Base-by-base conservation (phyloP, 2,329 filamentous ascomycete genomes). In the Penicillium psychrosexuale region DNA sequence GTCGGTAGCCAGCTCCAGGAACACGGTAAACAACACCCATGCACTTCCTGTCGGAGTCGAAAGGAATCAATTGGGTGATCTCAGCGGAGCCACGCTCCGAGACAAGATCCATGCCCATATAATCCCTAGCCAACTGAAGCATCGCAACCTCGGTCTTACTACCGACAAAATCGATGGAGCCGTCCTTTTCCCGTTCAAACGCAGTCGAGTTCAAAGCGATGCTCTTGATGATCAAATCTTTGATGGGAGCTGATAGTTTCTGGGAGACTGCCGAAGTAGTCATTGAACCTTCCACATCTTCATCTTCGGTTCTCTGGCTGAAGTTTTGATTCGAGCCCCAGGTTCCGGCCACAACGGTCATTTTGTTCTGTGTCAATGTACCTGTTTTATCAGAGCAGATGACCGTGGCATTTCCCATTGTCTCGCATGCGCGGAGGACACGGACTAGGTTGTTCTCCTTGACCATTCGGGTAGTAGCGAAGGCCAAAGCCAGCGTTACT, bases 331-430 rank as follows among this genome's bases (percentile, higher is more conserved):
- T 77, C 13, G 80, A 80, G 30, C 87, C 87, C 38, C 90, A 73
- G 5, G 86, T 85, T 7, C 87, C 88, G 27, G 88, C 85, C 30
- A 91, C 88, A 1, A 91, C 87, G 0, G 85, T 88, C 86, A 89
- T 89, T 70, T 85, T 84, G 67, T 89, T 89, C 55, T 88, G 86
- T 0, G 87, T 90, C 17, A 90, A 74, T 5, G 87, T 90, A 47
- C 87, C 87, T 1, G 87, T 90, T 73, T 90, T 90, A 70, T 90
- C 89, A 4, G 89, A 91, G 72, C 89, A 93, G 34, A 93, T 87
- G 0, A 88, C 88, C 0, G 86, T 89, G 7, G 87, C 88, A 66
- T 90, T 91, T 49, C 88, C 88, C 88, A 91, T 91, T 43, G 89
- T 89, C 71, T 91, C 88, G 65, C 88, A 91, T 22, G 88, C 87